Evolutionary conservation across 1,284 basidiomycete species (phyloP), one percentile per base, ranked within the genome.

Genomic region (Porogramme epimiltina): DNA sequence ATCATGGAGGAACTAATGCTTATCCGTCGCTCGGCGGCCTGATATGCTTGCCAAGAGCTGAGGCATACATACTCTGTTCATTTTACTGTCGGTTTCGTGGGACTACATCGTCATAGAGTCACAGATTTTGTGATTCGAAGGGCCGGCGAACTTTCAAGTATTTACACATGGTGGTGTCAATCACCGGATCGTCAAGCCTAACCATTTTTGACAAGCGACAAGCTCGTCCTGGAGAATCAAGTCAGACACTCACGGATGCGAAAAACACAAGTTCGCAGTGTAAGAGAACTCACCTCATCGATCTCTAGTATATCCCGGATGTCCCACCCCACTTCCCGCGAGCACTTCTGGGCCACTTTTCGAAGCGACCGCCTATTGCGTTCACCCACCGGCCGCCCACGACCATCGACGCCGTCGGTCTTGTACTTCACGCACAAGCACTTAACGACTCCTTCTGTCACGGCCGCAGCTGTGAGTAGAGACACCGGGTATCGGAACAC

Each of bases 401-500:
- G 49, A n/a, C 62, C 59, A 39, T 74, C 69, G 13, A 62, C 62
- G 47, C 49, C 51, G 10, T 42, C 47, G 2, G 42, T 25, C 25
- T 72, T 71, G 53, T 72, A 73, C 28, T 71, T 65, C 11, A 62
- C 47, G 1, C 70, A 64, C 4, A 84, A 62, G 10, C 71, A 65
- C 8, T 70, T 61, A 11, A 75, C 42, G 9, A 81, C 62, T 2
- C 74, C 71, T 3, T 79, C 74, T 9, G 78, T 61, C 3, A 85
- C 61, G 2, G 78, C 77, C 10, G 74, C 73, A 0, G 71, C 73
- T 0, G 82, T 81, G 15, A 85, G 71, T 20, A 79, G 58, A 5
- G 79, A 80, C 10, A 83, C 57, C 2, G 77, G 75, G 60, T 77
- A 81, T 41, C 69, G 72, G 43, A 81, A 63, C 49, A 80, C 65